These are phyloP conservation scores for Neotropicomus parvogracilis DNA, from an alignment of 1,284 basidiomycete genomes.

Conservation along the genomic window DNA sequence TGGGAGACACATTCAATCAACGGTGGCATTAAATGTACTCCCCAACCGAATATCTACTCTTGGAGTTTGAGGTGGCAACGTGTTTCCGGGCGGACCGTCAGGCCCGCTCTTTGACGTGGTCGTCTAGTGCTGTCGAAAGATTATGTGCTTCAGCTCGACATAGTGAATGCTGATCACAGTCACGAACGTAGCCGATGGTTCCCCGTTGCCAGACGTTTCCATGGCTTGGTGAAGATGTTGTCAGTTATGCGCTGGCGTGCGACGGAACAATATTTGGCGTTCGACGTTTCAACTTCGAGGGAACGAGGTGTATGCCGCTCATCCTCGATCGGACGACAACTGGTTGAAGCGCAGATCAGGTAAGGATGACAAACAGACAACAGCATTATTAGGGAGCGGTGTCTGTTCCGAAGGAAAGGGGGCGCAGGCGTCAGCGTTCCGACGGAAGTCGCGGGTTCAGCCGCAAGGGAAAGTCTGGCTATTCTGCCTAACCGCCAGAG, in stretches of 20 bases:
- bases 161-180: not conserved
- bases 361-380: not conserved
- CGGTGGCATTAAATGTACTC: not conserved
- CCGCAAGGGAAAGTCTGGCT: not conserved
- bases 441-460: conserved; percentile 11
- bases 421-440: conserved; percentile 10
- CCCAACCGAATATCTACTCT: not conserved
- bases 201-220: conserved; percentile 12
- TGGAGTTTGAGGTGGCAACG: conserved; percentile 2
- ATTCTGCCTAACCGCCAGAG: not conserved
- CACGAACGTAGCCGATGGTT: not conserved
- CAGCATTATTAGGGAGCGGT: not conserved
- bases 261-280: conserved; percentile 4
- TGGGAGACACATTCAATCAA: conserved; percentile 4
- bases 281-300: no score
- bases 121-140: not conserved
- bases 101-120: not conserved
- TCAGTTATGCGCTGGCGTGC: not conserved
- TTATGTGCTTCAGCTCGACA: not conserved
- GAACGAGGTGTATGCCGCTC: not conserved
- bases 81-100: not conserved
- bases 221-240: not conserved
- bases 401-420: not conserved
- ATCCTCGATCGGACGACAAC: conserved; percentile 4
- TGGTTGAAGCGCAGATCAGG: conserved; percentile 1